Percentiles rank a stretch among this genome's conserved stretches.
These are phyloP conservation scores for Scheffersomyces cryptocercus DNA, from an alignment of 1,139 yeast genomes.

Conservation along the genomic window DNA sequence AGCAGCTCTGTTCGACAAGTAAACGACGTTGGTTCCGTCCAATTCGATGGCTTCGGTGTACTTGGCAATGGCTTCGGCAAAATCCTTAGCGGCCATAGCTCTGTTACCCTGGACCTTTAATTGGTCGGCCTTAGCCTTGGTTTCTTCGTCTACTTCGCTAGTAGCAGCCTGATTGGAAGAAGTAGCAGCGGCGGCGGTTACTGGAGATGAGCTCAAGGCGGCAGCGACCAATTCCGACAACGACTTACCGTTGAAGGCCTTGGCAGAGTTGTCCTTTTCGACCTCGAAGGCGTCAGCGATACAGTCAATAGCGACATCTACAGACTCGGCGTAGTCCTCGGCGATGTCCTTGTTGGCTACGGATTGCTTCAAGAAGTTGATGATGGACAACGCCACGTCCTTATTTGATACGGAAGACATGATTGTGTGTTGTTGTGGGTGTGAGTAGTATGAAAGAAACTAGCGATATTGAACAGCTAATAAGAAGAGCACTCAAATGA, in stretches of 20 bases:
- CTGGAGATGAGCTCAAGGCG: constrained; percentile 13
- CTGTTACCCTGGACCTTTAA: constrained; percentile 87
- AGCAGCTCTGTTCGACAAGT: constrained; percentile 93
- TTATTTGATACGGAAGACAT: constrained; percentile 46
- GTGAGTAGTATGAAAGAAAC: background rate
- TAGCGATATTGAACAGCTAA: no score
- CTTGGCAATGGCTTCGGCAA: constrained; percentile 65
- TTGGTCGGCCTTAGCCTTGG: constrained; percentile 75
- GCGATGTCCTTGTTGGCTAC: constrained; percentile 64
- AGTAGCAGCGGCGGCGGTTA: constrained; percentile 19
- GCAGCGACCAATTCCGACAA: constrained; percentile 47
- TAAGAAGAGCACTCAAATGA: no score
- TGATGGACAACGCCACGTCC: constrained; percentile 74
- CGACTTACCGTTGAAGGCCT: constrained; percentile 49
- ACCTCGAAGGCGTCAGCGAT: constrained; percentile 85
- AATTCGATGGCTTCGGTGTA: constrained; percentile 83
- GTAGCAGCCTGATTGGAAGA: constrained; percentile 21
- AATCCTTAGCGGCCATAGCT: constrained; percentile 82
- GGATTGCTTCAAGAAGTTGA: constrained; percentile 66
- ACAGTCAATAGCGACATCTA: constrained; percentile 94
- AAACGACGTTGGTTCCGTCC: constrained; percentile 67
- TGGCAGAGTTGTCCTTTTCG: constrained; percentile 46
- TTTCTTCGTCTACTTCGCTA: constrained; percentile 52
- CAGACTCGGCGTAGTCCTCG: constrained; percentile 84
- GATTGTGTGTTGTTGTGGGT: background rate